Conservation (phyloP, 495 filamentous ascomycete species). For the Terfezia boudieri region DNA sequence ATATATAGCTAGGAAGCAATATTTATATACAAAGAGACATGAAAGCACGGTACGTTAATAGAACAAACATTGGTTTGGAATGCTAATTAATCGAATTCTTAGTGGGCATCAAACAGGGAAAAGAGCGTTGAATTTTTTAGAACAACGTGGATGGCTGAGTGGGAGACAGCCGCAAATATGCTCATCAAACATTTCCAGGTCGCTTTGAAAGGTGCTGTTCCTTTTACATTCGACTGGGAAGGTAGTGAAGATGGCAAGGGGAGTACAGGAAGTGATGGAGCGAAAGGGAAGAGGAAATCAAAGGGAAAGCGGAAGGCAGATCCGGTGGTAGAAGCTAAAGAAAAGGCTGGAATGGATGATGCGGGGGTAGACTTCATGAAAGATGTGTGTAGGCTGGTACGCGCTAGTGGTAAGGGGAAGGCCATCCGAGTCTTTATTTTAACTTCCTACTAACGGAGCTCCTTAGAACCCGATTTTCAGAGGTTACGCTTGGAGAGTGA, state of each 20-base stretch:
- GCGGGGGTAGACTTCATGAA: conserved; percentile 15
- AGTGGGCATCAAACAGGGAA: too few relatives aligned
- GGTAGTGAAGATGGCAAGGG: conserved; percentile 1
- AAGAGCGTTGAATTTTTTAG: neutral
- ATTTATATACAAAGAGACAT: conserved; percentile 1
- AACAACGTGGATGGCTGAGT: neutral
- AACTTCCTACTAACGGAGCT: too few relatives aligned
- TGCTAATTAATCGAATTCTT: too few relatives aligned
- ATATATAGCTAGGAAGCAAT: conserved; percentile 3
- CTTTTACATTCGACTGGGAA: conserved; percentile 16
- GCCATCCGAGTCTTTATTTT: too few relatives aligned
- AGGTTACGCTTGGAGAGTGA: too few relatives aligned
- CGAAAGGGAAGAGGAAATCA: neutral
- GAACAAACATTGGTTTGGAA: too few relatives aligned
- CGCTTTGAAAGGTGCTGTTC: conserved; percentile 12
- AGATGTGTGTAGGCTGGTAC: neutral
- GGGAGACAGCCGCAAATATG: conserved; percentile 4
- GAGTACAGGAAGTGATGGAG: neutral
- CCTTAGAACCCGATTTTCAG: too few relatives aligned
- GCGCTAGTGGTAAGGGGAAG: neutral
- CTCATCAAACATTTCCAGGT: conserved; percentile 16
- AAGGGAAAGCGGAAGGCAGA: neutral
- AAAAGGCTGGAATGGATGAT: conserved; percentile 11
- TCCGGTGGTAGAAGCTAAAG: conserved; percentile 5
- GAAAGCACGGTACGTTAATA: neutral